Conservation (phyloP, 169 alveolate species). For the Haemoproteus tartakovskyi region DNA sequence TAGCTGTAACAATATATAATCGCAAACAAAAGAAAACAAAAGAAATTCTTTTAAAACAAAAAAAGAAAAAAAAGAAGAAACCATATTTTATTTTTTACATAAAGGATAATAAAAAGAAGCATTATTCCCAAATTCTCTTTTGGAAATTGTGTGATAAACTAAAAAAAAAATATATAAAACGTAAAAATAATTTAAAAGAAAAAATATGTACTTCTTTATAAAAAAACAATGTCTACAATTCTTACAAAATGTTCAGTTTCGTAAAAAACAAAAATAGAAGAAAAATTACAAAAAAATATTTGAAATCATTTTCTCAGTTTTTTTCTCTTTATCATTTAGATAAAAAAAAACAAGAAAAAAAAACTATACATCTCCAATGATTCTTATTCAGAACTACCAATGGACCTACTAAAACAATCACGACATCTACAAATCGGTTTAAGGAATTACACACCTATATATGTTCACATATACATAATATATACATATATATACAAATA, state of each 20-base stretch:
- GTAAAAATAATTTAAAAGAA: conserved; percentile 20
- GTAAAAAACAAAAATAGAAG: too few species aligned
- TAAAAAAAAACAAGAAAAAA: conserved; percentile 49
- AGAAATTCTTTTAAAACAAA: background rate
- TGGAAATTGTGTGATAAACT: conserved; percentile 25
- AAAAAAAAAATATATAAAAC: conserved; percentile 11
- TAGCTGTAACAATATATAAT: conserved; percentile 12
- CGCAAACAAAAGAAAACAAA: background rate
- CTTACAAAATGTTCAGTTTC: too few species aligned
- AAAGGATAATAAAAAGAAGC: too few species aligned
- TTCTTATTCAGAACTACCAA: conserved; percentile 1
- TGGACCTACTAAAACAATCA: too few species aligned
- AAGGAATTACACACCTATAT: too few species aligned
- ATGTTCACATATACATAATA: too few species aligned
- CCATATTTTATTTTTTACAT: too few species aligned
- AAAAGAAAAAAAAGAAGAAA: conserved; percentile 10
- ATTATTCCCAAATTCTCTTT: too few species aligned
- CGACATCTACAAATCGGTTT: too few species aligned
- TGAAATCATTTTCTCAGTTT: conserved; percentile 49
- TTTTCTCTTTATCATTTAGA: conserved; percentile 53
- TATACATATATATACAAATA: too few species aligned
- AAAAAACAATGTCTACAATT: conserved; percentile 5
- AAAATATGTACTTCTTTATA: conserved; percentile 46
- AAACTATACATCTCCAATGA: conserved; percentile 45
- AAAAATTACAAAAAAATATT: conserved; percentile 6